Conservation (phyloP, 73 alveolate genomes). For the Breviolum minutum region DNA sequence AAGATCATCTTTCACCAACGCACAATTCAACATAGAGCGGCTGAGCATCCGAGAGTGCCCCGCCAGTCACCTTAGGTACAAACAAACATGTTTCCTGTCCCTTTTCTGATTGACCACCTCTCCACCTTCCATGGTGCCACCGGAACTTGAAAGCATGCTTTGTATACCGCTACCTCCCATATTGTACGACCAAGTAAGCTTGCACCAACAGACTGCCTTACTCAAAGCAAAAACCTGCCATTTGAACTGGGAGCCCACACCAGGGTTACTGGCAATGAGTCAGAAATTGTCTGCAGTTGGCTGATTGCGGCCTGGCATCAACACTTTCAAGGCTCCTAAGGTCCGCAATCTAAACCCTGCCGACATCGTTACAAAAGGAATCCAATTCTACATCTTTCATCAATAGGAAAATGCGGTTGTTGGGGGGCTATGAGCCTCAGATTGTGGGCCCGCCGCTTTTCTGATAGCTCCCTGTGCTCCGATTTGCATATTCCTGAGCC, state of each 20-base stretch:
- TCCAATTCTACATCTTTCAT: background rate
- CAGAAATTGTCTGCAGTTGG: slow-evolving; percentile 29
- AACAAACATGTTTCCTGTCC: background rate
- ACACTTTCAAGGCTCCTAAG: too few species aligned
- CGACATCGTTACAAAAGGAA: background rate
- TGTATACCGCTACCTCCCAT: too few species aligned
- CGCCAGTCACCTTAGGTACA: background rate
- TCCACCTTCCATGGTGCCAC: too few species aligned
- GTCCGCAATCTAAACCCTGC: background rate
- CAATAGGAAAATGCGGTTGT: too few species aligned
- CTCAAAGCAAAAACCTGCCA: background rate
- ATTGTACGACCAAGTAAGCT: too few species aligned
- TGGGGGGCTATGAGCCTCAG: background rate
- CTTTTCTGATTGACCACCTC: too few species aligned
- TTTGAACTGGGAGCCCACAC: background rate
- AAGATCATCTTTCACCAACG: too few species aligned
- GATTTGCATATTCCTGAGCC: slow-evolving; percentile 46
- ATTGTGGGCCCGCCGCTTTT: slow-evolving; percentile 7
- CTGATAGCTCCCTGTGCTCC: slow-evolving; percentile 92
- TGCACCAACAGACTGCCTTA: too few species aligned
- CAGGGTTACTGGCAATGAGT: slow-evolving; percentile 32
- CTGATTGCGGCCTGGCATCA: slow-evolving; percentile 41
- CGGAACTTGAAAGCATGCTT: too few species aligned
- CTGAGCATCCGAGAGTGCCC: background rate
- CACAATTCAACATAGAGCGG: background rate